A percentile compares a stretch with the other conserved stretches of the same genome.
These are phyloP conservation scores for Sedum album DNA, from an alignment of 164 flowering plant genomes.

Conservation along the genomic window DNA sequence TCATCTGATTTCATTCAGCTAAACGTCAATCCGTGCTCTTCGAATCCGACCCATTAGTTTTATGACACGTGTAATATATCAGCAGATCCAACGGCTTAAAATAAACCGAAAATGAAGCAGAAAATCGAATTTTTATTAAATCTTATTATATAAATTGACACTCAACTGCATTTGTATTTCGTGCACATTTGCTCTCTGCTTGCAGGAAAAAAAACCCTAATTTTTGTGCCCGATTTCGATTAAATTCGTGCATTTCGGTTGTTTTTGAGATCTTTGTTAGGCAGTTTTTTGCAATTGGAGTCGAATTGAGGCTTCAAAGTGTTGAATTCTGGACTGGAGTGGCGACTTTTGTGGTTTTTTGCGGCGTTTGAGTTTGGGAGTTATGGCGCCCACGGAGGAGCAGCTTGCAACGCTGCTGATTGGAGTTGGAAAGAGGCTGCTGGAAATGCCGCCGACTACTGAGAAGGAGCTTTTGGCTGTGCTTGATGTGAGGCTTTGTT, in stretches of 20 bases:
- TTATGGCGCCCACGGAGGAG: slow-evolving; percentile 19
- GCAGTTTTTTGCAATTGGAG: neutral
- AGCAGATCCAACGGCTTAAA: too few relatives aligned
- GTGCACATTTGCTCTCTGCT: neutral
- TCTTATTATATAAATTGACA: too few relatives aligned
- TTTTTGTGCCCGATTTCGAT: neutral
- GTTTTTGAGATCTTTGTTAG: neutral
- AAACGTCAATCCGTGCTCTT: too few relatives aligned
- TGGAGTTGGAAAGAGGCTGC: slow-evolving; percentile 42
- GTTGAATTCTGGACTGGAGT: neutral
- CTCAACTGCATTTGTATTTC: neutral
- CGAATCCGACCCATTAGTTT: too few relatives aligned
- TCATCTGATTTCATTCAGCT: too few relatives aligned
- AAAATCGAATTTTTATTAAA: too few relatives aligned
- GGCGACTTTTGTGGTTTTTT: neutral
- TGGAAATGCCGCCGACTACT: slow-evolving; percentile 29
- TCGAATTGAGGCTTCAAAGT: neutral
- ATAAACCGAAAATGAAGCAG: too few relatives aligned
- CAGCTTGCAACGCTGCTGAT: slow-evolving; percentile 32
- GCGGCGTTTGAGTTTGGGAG: neutral
- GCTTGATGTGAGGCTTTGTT: slow-evolving; percentile 35
- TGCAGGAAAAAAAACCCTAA: neutral
- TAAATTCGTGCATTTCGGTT: neutral
- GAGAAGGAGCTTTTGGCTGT: slow-evolving; percentile 38
- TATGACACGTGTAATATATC: too few relatives aligned